A percentile compares a stretch with the other conserved stretches of the same genome.
Conservation (phyloP, 2,329 filamentous ascomycete species). For the Pyricularia pennisetigena region DNA sequence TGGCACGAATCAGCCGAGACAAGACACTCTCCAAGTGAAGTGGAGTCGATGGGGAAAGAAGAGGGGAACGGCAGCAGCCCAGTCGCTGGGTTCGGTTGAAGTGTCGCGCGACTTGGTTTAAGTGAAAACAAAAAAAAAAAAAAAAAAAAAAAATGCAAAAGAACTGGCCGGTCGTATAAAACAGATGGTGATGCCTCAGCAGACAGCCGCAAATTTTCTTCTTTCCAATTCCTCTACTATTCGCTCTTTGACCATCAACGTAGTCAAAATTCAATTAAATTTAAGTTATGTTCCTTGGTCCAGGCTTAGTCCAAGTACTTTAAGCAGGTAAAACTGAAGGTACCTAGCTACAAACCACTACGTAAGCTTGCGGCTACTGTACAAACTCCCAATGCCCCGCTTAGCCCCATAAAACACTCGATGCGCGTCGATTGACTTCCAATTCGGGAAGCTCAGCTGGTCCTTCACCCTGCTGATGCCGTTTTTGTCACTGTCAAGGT, state of each 20-base stretch:
- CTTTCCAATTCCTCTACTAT: neutral
- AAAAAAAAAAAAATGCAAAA: neutral
- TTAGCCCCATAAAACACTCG: neutral
- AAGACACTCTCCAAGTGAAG: neutral
- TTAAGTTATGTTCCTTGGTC: neutral
- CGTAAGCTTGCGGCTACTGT: neutral
- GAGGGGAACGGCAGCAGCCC: neutral
- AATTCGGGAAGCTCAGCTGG: neutral
- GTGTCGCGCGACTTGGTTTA: neutral
- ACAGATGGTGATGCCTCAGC: neutral
- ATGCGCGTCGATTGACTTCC: neutral
- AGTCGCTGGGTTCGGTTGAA: neutral
- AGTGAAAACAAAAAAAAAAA: neutral
- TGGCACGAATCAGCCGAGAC: neutral
- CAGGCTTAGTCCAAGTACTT: neutral
- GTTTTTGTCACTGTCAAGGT: neutral
- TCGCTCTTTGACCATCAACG: neutral
- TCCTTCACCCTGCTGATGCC: neutral
- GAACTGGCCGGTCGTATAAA: neutral
- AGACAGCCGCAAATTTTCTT: neutral
- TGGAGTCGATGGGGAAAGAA: neutral
- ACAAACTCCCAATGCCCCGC: neutral
- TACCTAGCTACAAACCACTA: too few relatives aligned
- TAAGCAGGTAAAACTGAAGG: neutral
- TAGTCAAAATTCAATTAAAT: neutral